Base-by-base conservation (phyloP, 2,329 filamentous ascomycete genomes). In the Trichoderma hamatum region DNA sequence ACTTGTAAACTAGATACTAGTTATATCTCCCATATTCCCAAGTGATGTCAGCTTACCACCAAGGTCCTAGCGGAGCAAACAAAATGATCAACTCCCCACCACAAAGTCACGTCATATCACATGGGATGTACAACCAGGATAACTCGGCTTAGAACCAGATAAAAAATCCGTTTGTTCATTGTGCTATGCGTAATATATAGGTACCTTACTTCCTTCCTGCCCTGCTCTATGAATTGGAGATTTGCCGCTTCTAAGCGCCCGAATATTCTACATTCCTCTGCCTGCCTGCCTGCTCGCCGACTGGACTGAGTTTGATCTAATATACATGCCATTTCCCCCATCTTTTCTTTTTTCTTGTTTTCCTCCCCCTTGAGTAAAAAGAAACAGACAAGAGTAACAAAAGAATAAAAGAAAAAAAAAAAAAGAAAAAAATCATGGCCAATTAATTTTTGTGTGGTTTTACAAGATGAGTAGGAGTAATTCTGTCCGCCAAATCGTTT, bases 381-480 rank as follows among this genome's bases (percentile, higher is more conserved):
- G 9, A 30, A 30, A 30, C 30, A 24, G 13, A n/a, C 21, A 54
- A 54, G 51, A 54, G 28, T 16, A 21, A 34, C 1, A 21, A 55
- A 13, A 26, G 30, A 1, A 21, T 13, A n/a, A 11, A 32, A 34
- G 14, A 55, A 55, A 3, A 55, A 32, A 3, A 2, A 4, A 28
- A 56, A 13, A n/a, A 56, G 16, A 16, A 6, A 54, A 28, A 30
- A 54, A 54, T 16, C 24, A 4, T 19, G 26, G 16, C 51, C 26
- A 55, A n/a, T 55, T 49, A 3, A 11, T 64, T 63, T 39, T 39
- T 39, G 49, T 39, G 14, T 39, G n/a, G n/a, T 63, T 54, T 49
- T 64, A 58, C 52, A 64, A 60, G 21, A 49, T 61, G 69, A 70
- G 65, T 70, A 62, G 69, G 58, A 70, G 69, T 70, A 3, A 55